Base-by-base conservation (phyloP, 768 basidiomycete species). In the Russula emetica region DNA sequence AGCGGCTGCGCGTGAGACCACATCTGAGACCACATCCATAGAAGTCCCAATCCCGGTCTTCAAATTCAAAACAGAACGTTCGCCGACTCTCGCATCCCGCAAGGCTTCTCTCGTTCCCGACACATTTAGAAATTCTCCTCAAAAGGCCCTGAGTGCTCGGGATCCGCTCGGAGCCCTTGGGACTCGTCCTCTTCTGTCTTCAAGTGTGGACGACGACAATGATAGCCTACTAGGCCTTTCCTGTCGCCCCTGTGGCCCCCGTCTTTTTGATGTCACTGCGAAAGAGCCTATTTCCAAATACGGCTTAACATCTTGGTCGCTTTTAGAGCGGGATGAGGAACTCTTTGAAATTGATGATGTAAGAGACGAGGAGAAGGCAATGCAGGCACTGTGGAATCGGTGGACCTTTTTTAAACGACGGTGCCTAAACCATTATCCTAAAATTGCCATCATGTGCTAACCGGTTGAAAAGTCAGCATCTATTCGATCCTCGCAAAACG, bases 291-390 rank as follows among this genome's bases (percentile, higher is more conserved):
- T 87, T 69, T 82, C 85, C 30, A 75, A 74, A 5, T 91, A 81
- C 64, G 90, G 90, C 3, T 74, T 88, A 2, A 77, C 88, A 49
- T 79, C 80, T 3, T 92, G 90, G 90, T 77, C 80, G 44, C 78
- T 92, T 9, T 55, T 87, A 9, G 88, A 90, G 63, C 75, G 82
- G 45, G 89, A 92, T 69, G 90, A 90, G 55, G 89, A 91, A 66
- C 78, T 92, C 0, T 90, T 83, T 61, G 86, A 90, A 65, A 75
- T 81, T 51, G 85, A 88, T 64, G 85, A 90, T 69, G 76, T 90
- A 13, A 77, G 78, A 45, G 88, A 90, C 61, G 87, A 90, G 66
- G 83, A 87, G 62, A 92, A 92, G 72, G 84, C 90, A 8, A 87
- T 92, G 78, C 82, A 84, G 60, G 87, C 88, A 6, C 74, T 92